phyloP scores from a whole-genome alignment of 2,329 filamentous ascomycete genomes.

The Sporothrix humicola region DNA sequence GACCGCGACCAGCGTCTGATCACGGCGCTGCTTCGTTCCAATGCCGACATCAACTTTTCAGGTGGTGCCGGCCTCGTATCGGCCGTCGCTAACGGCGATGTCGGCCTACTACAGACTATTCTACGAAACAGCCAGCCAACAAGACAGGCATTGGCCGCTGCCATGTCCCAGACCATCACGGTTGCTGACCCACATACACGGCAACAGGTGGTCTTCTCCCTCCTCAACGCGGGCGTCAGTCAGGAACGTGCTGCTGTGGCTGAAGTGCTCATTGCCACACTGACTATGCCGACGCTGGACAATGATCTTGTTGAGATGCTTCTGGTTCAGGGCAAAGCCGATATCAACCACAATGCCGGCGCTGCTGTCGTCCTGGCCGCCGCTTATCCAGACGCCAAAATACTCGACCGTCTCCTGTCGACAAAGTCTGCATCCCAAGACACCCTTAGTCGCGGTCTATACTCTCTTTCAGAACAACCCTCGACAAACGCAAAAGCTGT shows the following conservation, averaged over 20 bases:
- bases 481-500: constrained; percentile 54
- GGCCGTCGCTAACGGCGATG: constrained; percentile 56
- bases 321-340: constrained; percentile 57
- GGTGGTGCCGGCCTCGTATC: constrained; percentile 56
- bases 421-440: constrained; percentile 53
- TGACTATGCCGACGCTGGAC: constrained; percentile 56
- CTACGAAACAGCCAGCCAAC: constrained; percentile 54
- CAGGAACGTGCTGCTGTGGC: constrained; percentile 47
- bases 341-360: constrained; percentile 58
- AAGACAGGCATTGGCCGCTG: constrained; percentile 52
- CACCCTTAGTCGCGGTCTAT: constrained; percentile 53
- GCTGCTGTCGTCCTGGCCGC: constrained; percentile 51
- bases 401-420: constrained; percentile 56
- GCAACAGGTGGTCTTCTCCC: constrained; percentile 54
- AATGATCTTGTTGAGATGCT: constrained; percentile 56
- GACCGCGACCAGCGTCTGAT: constrained; percentile 59
- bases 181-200: constrained; percentile 51
- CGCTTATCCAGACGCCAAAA: constrained; percentile 52
- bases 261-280: constrained; percentile 51
- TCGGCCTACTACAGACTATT: constrained; percentile 53
- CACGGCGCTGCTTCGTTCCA: constrained; percentile 56
- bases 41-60: constrained; percentile 61
- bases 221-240: constrained; percentile 54
- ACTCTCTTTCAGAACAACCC: constrained; percentile 51
- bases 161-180: constrained; percentile 56